Percentiles rank a stretch among this genome's conserved stretches.
phyloP scores from a whole-genome alignment of 208 protist species.

The Wallacemonas sp. region DNA sequence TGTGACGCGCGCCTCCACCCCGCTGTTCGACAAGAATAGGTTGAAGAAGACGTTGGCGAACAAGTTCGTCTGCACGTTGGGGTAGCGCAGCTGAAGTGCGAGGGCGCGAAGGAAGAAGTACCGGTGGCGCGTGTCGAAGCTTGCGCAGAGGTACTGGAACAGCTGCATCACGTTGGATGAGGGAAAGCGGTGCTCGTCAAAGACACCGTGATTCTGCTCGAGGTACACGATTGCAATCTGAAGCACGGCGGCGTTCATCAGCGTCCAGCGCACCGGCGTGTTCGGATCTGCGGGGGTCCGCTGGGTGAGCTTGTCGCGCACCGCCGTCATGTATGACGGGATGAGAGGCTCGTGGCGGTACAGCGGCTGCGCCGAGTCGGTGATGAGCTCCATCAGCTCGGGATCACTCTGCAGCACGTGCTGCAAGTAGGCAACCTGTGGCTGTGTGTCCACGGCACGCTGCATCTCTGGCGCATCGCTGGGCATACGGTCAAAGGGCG shows the following conservation, averaged over 20 bases:
- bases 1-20: slow-evolving; percentile 47
- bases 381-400: slow-evolving; percentile 47
- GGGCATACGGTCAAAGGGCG: slow-evolving; percentile 85
- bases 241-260: slow-evolving; percentile 98
- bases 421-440: slow-evolving; percentile 86
- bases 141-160: slow-evolving; percentile 92
- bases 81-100: slow-evolving; percentile 99
- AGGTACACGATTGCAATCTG: slow-evolving; percentile 91
- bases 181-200: slow-evolving; percentile 17
- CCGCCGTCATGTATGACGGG: slow-evolving; percentile 18
- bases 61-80: slow-evolving; percentile 99
- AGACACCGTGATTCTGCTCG: slow-evolving; percentile 29
- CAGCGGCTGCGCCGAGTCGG: not conserved
- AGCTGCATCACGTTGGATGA: slow-evolving; percentile 93
- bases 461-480: slow-evolving; percentile 91
- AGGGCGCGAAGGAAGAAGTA: slow-evolving; percentile 97
- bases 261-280: slow-evolving; percentile 20
- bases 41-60: slow-evolving; percentile 97
- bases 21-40: slow-evolving; percentile 92
- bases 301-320: slow-evolving; percentile 50
- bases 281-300: slow-evolving; percentile 46
- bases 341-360: slow-evolving; percentile 43
- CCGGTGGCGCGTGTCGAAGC: slow-evolving; percentile 92
- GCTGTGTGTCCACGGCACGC: slow-evolving; percentile 73
- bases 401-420: slow-evolving; percentile 19